A percentile compares a stretch with the other conserved stretches of the same genome.
These are phyloP conservation scores for Atalantia buxifolia DNA, from an alignment of 345 rosid genomes.

Conservation along the genomic window DNA sequence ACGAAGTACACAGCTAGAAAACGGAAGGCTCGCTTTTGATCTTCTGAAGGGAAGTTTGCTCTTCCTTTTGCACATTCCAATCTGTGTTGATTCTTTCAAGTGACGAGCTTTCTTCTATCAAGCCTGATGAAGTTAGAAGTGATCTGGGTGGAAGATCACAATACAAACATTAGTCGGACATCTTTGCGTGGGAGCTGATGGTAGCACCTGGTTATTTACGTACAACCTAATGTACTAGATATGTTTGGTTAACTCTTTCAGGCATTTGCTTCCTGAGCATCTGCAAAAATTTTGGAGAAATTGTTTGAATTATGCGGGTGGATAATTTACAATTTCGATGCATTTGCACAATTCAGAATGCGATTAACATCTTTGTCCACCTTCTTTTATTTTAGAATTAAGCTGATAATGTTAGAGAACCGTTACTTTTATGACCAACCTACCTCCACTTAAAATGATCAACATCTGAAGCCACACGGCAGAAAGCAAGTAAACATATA, in stretches of 20 bases:
- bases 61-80: neutral
- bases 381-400: neutral
- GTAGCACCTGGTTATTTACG: neutral
- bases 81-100: neutral
- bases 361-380: neutral
- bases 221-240: neutral
- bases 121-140: neutral
- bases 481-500: neutral
- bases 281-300: neutral
- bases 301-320: neutral
- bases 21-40: slow-evolving; percentile 72
- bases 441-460: too few relatives aligned
- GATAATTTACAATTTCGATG: neutral
- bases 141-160: neutral
- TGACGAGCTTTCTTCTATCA: neutral
- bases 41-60: neutral
- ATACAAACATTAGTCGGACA: neutral
- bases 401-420: neutral
- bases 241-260: neutral
- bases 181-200: neutral
- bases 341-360: neutral
- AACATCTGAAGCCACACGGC: too few relatives aligned
- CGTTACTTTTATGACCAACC: too few relatives aligned
- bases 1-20: slow-evolving; percentile 80
- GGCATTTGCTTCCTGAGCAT: neutral